phyloP scores from a whole-genome alignment of 805 yeast species.

The Lipomyces yamadae region DNA sequence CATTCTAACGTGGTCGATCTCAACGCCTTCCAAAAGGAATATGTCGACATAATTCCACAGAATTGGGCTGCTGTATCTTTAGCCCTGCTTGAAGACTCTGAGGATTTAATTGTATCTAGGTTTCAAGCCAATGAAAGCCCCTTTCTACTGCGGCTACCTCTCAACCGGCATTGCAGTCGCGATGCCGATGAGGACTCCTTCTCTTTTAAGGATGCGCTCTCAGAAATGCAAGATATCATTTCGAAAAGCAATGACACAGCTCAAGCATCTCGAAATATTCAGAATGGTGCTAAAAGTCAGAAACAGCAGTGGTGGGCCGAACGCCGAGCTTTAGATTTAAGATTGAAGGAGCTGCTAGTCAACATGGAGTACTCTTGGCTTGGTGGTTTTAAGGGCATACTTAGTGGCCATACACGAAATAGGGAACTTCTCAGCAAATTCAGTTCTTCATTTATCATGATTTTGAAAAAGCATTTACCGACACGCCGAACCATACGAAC shows the following conservation, averaged over 20 bases:
- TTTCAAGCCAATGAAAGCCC: conserved; percentile 49
- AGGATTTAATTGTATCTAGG: conserved; percentile 61
- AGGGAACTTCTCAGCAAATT: conserved; percentile 45
- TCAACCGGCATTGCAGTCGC: conserved; percentile 55
- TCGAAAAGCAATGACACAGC: conserved; percentile 60
- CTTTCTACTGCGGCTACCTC: conserved; percentile 61
- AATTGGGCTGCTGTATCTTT: conserved; percentile 65
- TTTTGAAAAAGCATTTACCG: conserved; percentile 56
- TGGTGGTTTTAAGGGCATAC: conserved; percentile 74
- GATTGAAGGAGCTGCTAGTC: conserved; percentile 58
- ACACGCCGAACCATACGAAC: conserved; percentile 49
- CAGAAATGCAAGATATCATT: conserved; percentile 59
- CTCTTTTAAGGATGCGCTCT: conserved; percentile 53
- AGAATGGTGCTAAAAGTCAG: conserved; percentile 50
- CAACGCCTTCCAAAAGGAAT: conserved; percentile 30
- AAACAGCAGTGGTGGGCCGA: conserved; percentile 79
- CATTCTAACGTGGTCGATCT: conserved; percentile 29
- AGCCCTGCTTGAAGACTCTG: conserved; percentile 62
- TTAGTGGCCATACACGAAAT: conserved; percentile 49
- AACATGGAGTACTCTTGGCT: conserved; percentile 71
- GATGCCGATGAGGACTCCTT: conserved; percentile 52
- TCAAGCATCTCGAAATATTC: conserved; percentile 24
- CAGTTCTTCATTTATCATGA: conserved; percentile 47
- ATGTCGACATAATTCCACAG: conserved; percentile 48
- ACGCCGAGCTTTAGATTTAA: conserved; percentile 64